Evolutionary conservation across 2,329 filamentous ascomycete species (phyloP).

Genomic region (Ceratocystis eucalypticola): DNA sequence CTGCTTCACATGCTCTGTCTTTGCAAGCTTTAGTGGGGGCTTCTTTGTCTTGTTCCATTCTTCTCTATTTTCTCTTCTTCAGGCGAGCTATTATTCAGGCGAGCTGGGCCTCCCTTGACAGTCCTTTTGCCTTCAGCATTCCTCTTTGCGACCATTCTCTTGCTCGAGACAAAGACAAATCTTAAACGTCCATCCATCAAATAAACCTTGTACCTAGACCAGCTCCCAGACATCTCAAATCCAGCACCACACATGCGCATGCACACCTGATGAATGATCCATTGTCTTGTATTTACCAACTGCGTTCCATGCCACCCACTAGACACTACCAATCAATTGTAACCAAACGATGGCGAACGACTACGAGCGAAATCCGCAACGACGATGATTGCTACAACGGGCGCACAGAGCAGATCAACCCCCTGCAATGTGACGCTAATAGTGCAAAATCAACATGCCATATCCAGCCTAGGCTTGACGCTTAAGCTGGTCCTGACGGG

Average conservation of each 20-base stretch:
- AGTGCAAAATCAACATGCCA: conserved; percentile 6
- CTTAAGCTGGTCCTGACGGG: neutral
- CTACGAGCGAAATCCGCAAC: neutral
- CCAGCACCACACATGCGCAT: too few species aligned
- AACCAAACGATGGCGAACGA: neutral
- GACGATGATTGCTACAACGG: conserved; percentile 2
- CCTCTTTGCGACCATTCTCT: too few species aligned
- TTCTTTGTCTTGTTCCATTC: neutral
- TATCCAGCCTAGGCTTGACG: neutral
- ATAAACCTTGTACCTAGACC: neutral
- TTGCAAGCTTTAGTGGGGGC: neutral
- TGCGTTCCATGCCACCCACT: neutral
- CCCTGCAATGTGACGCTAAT: conserved; percentile 1
- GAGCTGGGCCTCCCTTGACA: neutral
- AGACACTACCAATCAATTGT: neutral
- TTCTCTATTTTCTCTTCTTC: neutral
- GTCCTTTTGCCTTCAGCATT: too few species aligned
- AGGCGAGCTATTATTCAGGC: too few species aligned
- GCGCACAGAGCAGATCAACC: conserved; percentile 4
- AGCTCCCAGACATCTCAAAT: too few species aligned
- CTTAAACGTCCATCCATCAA: neutral
- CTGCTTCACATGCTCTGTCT: too few species aligned
- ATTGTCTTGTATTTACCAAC: neutral
- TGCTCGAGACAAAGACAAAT: neutral
- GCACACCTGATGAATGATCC: too few species aligned